Evolutionary conservation across 1,284 basidiomycete species (phyloP).

Genomic region (Cryptococcus sp.): DNA sequence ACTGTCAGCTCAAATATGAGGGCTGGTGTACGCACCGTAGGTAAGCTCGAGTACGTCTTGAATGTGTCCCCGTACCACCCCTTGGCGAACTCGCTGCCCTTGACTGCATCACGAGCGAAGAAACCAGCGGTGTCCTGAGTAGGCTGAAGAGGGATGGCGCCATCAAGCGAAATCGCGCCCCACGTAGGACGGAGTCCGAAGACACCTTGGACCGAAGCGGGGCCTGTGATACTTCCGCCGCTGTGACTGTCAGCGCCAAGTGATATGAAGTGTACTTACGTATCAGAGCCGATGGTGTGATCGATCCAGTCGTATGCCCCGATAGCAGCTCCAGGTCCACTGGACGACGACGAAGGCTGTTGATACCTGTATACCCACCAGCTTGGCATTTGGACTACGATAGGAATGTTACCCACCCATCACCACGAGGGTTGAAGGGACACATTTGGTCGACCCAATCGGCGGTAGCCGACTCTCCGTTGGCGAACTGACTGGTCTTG

Average conservation of each 20-base stretch:
- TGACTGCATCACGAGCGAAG: constrained; percentile 43
- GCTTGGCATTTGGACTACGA: too few relatives aligned
- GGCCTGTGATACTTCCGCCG: constrained; percentile 55
- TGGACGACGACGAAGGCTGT: constrained; percentile 55
- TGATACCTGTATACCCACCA: constrained; percentile 42
- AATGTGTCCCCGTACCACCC: constrained; percentile 38
- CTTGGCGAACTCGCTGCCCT: constrained; percentile 34
- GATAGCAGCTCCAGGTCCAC: constrained; percentile 54
- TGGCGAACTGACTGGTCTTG: constrained; percentile 63
- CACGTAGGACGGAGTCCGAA: constrained; percentile 46
- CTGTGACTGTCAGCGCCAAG: constrained; percentile 1
- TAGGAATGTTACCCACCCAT: constrained; percentile 43
- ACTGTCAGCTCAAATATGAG: background rate
- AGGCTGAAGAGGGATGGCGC: constrained; percentile 54
- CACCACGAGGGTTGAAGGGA: constrained; percentile 61
- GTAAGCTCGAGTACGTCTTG: constrained; percentile 48
- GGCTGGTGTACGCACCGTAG: constrained; percentile 23
- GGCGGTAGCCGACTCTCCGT: constrained; percentile 59
- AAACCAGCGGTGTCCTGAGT: constrained; percentile 38
- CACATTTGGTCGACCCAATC: constrained; percentile 61
- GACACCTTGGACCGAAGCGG: constrained; percentile 55
- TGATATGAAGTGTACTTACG: constrained; percentile 18
- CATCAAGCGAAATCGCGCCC: constrained; percentile 51
- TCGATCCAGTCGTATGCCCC: constrained; percentile 56
- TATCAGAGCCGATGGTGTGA: constrained; percentile 55